Base-by-base conservation (phyloP, 176 grass and related monocot species). In the Thinopyrum elongatum region DNA sequence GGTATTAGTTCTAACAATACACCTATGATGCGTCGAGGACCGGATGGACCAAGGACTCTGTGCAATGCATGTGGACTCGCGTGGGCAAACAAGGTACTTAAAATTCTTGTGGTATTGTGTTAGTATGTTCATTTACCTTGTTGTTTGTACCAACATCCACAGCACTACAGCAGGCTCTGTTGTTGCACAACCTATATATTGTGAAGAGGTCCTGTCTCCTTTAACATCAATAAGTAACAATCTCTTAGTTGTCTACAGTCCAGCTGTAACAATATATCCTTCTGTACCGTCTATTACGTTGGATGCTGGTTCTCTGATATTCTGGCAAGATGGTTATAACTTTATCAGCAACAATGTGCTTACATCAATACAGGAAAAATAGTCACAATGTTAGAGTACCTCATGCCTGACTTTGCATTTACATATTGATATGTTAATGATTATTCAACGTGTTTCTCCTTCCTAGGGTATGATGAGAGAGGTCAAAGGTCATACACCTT, bases 11-110 rank as follows among this genome's bases (percentile, higher is more conserved):
- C 93, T 61, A 86, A 81, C 10, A 66, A 71, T 39, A 95, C 93
- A 22, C 96, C 96, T 82, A 98, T 98, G 96, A 98, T 98, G 96
- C 93, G 96, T 26, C 92, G 92, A 76, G 96, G 96, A 85, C 96
- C 96, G 76, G 91, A 98, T 66, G 96, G 96, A 55, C 91, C 96
- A 61, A 98, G 93, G 81, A 98, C 93, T 12, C 76, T 98, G 55
- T 98, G 96, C 84, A 98, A 98, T 87, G 96, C 96, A 76, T 98
- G 96, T 68, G 96, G 96, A 59, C 85, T 98, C 39, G 95, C 95
- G 90, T 98, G 96, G 96, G 96, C 93, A 89, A 98, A 98, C 55
- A 98, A 98, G 96, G 96, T 98, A 90, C 33, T 65, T 85, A 53
- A 53, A 23, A 76, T 53, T 15, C 53, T 85, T 35, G 38, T 53